Conservation (phyloP, 441 rosid genomes). For the Syzygium syzygioides region DNA sequence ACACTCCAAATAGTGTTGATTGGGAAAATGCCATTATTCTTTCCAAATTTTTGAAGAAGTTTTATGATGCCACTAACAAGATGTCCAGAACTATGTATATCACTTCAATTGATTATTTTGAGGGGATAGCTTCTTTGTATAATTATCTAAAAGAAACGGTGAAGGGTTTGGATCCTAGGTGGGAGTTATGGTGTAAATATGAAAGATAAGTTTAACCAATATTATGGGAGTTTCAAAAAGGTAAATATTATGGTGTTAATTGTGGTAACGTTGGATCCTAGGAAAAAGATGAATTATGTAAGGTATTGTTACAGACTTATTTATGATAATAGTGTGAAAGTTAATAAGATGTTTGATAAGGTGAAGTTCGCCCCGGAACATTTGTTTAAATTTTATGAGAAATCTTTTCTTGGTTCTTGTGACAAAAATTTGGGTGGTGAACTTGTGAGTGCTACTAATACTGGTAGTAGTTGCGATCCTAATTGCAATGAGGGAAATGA, state of each 20-base stretch:
- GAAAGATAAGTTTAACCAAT: neutral
- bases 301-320: rapidly evolving
- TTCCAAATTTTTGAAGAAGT: neutral
- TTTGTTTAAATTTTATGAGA: neutral
- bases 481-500: neutral
- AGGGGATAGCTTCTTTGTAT: neutral
- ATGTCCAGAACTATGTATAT: neutral
- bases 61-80: neutral
- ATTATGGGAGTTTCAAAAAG: neutral
- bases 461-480: too few relatives aligned
- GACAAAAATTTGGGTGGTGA: neutral
- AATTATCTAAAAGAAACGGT: rapidly evolving
- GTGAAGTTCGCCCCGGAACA: neutral
- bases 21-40: neutral
- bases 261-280: neutral
- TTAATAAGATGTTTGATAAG: neutral
- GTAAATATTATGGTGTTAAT: neutral
- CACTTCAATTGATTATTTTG: neutral
- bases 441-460: neutral
- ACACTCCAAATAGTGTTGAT: neutral
- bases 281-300: neutral
- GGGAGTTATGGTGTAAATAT: neutral
- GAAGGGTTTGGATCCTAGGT: neutral
- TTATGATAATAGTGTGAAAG: rapidly evolving
- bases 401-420: neutral